Conservation (phyloP, 495 filamentous ascomycete species). For the Parathielavia appendiculata region DNA sequence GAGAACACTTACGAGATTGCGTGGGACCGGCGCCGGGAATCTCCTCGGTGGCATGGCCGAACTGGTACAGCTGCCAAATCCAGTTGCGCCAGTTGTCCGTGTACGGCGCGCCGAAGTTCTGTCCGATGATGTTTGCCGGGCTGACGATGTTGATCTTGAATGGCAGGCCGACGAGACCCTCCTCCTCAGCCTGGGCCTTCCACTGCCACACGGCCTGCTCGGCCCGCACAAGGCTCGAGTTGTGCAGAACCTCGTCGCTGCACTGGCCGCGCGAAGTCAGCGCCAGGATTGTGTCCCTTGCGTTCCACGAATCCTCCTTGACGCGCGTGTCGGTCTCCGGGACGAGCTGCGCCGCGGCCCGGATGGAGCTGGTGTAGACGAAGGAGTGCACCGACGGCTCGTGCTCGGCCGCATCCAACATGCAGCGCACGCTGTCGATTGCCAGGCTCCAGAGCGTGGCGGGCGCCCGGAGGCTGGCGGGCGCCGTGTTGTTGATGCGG, state of each 20-base stretch:
- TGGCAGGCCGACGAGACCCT: too few species aligned
- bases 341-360: slow-evolving; percentile 32
- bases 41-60: background rate
- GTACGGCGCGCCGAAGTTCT: background rate
- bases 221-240: slow-evolving; percentile 38
- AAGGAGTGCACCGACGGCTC: slow-evolving; percentile 43
- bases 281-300: slow-evolving; percentile 35
- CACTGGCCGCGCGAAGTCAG: slow-evolving; percentile 27
- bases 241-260: slow-evolving; percentile 26
- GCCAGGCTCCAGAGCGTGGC: slow-evolving; percentile 38
- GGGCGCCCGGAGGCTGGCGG: too few species aligned
- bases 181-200: background rate
- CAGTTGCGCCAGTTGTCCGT: background rate
- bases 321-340: slow-evolving; percentile 26
- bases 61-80: background rate
- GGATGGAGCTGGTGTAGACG: slow-evolving; percentile 48
- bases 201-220: slow-evolving; percentile 35
- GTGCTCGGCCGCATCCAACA: slow-evolving; percentile 41
- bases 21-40: background rate
- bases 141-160: slow-evolving; percentile 7
- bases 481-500: slow-evolving; percentile 32
- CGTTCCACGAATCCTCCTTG: slow-evolving; percentile 44
- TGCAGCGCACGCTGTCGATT: slow-evolving; percentile 28
- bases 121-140: slow-evolving; percentile 2
- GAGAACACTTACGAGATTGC: background rate